These are phyloP conservation scores for Aspergillus amoenus DNA, from an alignment of 2,329 filamentous ascomycete species.

Conservation along the genomic window DNA sequence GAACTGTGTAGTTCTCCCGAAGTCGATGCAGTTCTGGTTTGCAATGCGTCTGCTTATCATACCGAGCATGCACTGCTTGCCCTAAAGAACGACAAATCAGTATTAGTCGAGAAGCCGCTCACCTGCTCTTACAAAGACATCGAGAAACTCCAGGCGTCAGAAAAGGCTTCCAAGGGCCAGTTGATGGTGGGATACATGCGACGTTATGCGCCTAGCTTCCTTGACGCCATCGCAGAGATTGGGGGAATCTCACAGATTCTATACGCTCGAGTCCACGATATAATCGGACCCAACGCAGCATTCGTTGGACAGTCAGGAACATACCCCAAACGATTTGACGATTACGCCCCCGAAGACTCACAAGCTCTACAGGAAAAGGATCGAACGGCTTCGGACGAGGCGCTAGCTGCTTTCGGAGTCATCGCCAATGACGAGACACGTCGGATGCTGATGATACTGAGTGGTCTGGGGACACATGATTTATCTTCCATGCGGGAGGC, in stretches of 20 bases:
- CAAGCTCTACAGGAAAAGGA: constrained; percentile 13
- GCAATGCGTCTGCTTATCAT: constrained; percentile 53
- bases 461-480: constrained; percentile 54
- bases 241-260: constrained; percentile 49
- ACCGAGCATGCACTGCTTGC: constrained; percentile 49
- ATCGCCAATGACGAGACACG: constrained; percentile 24
- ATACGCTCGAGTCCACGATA: constrained; percentile 53
- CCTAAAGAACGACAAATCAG: constrained; percentile 52
- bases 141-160: constrained; percentile 42
- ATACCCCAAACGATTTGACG: constrained; percentile 40
- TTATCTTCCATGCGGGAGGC: constrained; percentile 55
- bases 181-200: constrained; percentile 63
- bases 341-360: constrained; percentile 31
- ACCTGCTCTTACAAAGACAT: constrained; percentile 31
- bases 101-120: constrained; percentile 59
- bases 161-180: constrained; percentile 28
- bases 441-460: constrained; percentile 33
- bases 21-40: constrained; percentile 53
- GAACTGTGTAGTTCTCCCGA: constrained; percentile 45
- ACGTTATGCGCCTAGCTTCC: constrained; percentile 56
- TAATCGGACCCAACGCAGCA: constrained; percentile 52
- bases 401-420: constrained; percentile 31
- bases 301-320: constrained; percentile 34
- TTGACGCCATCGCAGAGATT: constrained; percentile 54
- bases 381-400: background rate